Conservation (phyloP, 805 yeast species). For the Yamadazyma endophytica region DNA sequence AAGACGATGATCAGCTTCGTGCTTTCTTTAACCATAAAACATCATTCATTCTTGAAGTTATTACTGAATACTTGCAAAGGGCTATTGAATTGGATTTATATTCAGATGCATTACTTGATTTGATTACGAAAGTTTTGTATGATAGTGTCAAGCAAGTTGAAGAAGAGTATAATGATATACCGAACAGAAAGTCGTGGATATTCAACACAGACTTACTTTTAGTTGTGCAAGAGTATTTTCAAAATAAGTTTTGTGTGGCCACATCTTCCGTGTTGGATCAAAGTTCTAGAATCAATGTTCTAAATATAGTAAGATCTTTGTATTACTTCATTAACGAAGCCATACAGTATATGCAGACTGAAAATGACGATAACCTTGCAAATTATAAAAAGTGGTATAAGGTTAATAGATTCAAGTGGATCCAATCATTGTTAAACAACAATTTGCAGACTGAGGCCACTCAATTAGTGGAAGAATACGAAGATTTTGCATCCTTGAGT, state of each 20-base stretch:
- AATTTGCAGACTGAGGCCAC: conserved; percentile 53
- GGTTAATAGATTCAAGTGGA: conserved; percentile 47
- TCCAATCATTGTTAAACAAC: conserved; percentile 48
- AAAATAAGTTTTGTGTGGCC: conserved; percentile 6
- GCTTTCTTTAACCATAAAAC: conserved; percentile 23
- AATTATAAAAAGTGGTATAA: conserved; percentile 31
- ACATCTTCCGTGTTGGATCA: conserved; percentile 12
- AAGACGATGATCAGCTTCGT: conserved; percentile 18
- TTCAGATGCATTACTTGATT: conserved; percentile 12
- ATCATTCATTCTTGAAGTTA: conserved; percentile 20
- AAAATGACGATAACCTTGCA: conserved; percentile 18
- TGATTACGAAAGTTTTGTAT: conserved; percentile 21
- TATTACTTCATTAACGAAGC: conserved; percentile 34
- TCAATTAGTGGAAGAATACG: conserved; percentile 58
- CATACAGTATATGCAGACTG: conserved; percentile 26
- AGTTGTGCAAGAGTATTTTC: conserved; percentile 33
- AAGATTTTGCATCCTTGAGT: conserved; percentile 63
- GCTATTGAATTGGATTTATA: conserved; percentile 15
- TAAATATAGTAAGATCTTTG: conserved; percentile 25
- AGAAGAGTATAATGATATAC: conserved; percentile 22
- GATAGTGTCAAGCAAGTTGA: conserved; percentile 38
- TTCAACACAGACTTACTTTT: conserved; percentile 37
- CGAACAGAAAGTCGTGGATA: conserved; percentile 41
- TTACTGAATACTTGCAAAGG: conserved; percentile 23
- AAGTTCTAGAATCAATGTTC: conserved; percentile 16